Conservation (phyloP, 805 yeast species). For the Candida dendrica region DNA sequence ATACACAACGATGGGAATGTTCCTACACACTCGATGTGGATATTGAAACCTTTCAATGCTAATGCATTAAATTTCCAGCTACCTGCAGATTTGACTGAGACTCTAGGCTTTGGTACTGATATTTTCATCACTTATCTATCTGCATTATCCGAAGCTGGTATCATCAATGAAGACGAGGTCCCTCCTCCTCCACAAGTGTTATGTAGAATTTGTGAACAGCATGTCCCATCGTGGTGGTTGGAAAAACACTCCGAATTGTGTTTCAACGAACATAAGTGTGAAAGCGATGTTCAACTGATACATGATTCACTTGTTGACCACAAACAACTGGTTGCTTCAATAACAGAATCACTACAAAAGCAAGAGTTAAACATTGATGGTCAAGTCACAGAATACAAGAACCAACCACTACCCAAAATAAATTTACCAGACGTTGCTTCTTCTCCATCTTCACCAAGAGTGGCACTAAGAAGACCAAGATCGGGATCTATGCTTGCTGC, state of each 20-base stretch:
- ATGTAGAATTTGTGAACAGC: constrained; percentile 88
- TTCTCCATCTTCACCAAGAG: constrained; percentile 7
- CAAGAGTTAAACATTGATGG: constrained; percentile 10
- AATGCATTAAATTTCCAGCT: constrained; percentile 57
- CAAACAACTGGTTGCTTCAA: constrained; percentile 37
- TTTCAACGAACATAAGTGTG: constrained; percentile 74
- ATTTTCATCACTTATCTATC: constrained; percentile 70
- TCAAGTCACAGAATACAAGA: constrained; percentile 43
- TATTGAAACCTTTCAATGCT: constrained; percentile 71
- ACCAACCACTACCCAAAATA: constrained; percentile 36
- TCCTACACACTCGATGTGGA: constrained; percentile 90
- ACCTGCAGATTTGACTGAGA: constrained; percentile 61
- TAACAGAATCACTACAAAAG: constrained; percentile 23
- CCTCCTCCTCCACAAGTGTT: constrained; percentile 79
- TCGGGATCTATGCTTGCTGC: constrained; percentile 34
- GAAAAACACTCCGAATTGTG: constrained; percentile 89
- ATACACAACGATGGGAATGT: constrained; percentile 55
- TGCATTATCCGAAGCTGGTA: constrained; percentile 54
- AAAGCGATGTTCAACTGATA: constrained; percentile 62
- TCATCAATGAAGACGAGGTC: constrained; percentile 53
- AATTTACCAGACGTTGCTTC: constrained; percentile 4
- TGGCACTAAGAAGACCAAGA: constrained; percentile 26
- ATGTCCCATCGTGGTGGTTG: constrained; percentile 94
- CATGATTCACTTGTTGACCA: constrained; percentile 80
- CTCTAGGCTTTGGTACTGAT: constrained; percentile 85